Evolutionary conservation across 306 rosid species (phyloP).

Genomic region (Medicago truncatula): MtrunA17r5.0-ANR NC_053048.1:3710001-3710500

Average conservation of each 20-base stretch:
- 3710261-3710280: no score
- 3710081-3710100: constrained; percentile 4
- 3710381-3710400: no score
- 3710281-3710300: no score
- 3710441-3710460: no score
- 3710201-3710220: not conserved
- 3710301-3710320: no score
- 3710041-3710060: not conserved
- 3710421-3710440: no score
- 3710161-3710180: not conserved
- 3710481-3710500: no score
- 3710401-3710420: no score
- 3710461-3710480: no score
- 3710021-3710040: constrained; percentile 42
- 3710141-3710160: not conserved
- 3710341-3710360: no score
- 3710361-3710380: no score
- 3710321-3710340: no score
- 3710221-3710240: not conserved
- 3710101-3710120: constrained; percentile 24
- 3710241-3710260: not conserved
- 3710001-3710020: not conserved
- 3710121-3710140: constrained; percentile 38
- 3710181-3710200: not conserved
- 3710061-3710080: not conserved